Percentiles rank a stretch among this genome's conserved stretches.
These are phyloP conservation scores for Sporothrix sp. DNA, from an alignment of 2,329 filamentous ascomycete species.

Conservation along the genomic window DNA sequence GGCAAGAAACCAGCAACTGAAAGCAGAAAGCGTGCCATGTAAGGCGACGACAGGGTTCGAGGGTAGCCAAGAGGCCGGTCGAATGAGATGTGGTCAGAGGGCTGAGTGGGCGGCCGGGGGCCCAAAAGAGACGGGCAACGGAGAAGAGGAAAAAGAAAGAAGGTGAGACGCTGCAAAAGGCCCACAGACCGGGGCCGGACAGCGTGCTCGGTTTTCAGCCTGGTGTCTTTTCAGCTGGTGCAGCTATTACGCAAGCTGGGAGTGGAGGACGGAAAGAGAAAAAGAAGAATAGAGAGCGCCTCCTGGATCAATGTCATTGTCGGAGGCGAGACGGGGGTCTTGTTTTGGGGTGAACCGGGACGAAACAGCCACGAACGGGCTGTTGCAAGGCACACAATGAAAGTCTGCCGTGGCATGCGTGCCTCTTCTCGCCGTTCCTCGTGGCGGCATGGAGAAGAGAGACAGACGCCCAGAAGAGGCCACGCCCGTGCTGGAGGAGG, in stretches of 20 bases:
- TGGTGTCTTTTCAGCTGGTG: too few relatives aligned
- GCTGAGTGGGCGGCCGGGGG: slow-evolving; percentile 1
- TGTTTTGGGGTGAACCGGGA: not conserved
- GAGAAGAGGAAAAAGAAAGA: not conserved
- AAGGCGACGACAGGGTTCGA: not conserved
- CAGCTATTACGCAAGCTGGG: too few relatives aligned
- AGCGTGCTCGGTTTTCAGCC: too few relatives aligned
- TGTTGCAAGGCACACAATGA: too few relatives aligned
- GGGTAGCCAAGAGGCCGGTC: not conserved
- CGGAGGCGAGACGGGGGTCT: not conserved
- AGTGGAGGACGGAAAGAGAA: not conserved
- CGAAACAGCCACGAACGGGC: not conserved
- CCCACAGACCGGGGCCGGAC: too few relatives aligned
- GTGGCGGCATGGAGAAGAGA: too few relatives aligned
- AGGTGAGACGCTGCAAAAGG: not conserved
- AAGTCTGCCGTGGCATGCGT: too few relatives aligned
- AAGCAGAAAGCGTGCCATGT: slow-evolving; percentile 1
- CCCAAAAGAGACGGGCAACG: not conserved
- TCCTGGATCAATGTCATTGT: not conserved
- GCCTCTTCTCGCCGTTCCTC: too few relatives aligned
- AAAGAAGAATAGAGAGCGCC: not conserved
- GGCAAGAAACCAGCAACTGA: not conserved
- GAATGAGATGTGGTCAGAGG: slow-evolving; percentile 8
- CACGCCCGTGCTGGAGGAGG: too few relatives aligned
- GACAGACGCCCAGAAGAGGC: too few relatives aligned